phyloP scores from a whole-genome alignment of 2,329 filamentous ascomycete genomes.

The Cordyceps sp. region DNA sequence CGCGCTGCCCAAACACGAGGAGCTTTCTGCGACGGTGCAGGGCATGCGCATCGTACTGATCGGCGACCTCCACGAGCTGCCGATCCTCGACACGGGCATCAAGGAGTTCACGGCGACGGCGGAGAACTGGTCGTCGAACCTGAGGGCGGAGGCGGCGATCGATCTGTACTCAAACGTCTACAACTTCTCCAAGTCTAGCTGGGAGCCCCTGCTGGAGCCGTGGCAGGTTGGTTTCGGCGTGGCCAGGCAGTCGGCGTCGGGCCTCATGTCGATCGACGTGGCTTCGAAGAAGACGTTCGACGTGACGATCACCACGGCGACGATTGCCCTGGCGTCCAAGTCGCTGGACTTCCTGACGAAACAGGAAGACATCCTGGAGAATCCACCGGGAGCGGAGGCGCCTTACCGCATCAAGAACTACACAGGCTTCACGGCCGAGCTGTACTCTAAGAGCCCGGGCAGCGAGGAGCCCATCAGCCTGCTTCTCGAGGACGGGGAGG shows the following conservation, averaged over 20 bases:
- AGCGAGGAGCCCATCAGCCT: conserved; percentile 54
- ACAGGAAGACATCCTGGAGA: conserved; percentile 73
- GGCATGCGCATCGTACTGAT: conserved; percentile 88
- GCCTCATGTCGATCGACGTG: conserved; percentile 67
- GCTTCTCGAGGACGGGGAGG: conserved; percentile 73
- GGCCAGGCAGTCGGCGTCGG: conserved; percentile 57
- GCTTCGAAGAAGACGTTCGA: conserved; percentile 85
- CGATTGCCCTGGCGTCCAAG: conserved; percentile 84
- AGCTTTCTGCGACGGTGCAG: conserved; percentile 71
- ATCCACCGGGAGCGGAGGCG: conserved; percentile 78
- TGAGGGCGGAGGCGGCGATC: conserved; percentile 79
- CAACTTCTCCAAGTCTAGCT: conserved; percentile 97
- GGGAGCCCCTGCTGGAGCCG: conserved; percentile 91
- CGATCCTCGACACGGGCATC: conserved; percentile 83
- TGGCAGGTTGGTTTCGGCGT: conserved; percentile 92
- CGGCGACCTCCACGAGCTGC: conserved; percentile 87
- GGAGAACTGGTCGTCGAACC: conserved; percentile 75
- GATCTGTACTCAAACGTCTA: conserved; percentile 94
- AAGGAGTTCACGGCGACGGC: conserved; percentile 77
- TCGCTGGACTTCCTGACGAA: conserved; percentile 82
- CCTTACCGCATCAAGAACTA: conserved; percentile 92
- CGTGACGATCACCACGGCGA: conserved; percentile 80
- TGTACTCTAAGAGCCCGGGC: conserved; percentile 58
- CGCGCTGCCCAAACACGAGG: conserved; percentile 35
- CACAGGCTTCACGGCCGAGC: conserved; percentile 76